phyloP scores from a whole-genome alignment of 768 basidiomycete species.

The Zangia roseola region DNA sequence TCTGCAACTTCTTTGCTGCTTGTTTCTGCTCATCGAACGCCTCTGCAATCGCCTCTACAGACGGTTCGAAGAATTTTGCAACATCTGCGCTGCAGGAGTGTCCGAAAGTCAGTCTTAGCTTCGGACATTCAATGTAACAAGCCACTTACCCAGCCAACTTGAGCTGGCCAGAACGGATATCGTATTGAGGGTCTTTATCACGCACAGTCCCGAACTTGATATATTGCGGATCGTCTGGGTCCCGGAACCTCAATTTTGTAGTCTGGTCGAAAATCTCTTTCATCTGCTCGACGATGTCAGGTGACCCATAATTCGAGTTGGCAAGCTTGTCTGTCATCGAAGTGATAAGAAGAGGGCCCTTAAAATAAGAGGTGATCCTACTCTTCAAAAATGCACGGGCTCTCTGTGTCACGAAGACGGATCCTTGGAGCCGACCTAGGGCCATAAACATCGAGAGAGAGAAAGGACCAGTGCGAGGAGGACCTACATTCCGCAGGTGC shows the following conservation, averaged over 20 bases:
- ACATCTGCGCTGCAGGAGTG: constrained; percentile 31
- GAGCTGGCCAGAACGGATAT: constrained; percentile 38
- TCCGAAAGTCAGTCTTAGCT: background rate
- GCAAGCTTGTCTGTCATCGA: constrained; percentile 25
- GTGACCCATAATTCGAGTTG: constrained; percentile 27
- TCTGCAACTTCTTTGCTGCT: constrained; percentile 15
- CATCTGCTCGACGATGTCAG: constrained; percentile 34
- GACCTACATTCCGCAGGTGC: constrained; percentile 30
- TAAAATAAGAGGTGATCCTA: constrained; percentile 1
- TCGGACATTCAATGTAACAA: background rate
- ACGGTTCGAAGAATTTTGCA: constrained; percentile 42
- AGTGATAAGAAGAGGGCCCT: background rate
- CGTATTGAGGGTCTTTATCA: constrained; percentile 32
- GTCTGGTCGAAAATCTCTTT: constrained; percentile 34
- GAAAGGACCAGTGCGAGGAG: background rate
- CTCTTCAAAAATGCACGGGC: constrained; percentile 30
- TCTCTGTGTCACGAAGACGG: constrained; percentile 34
- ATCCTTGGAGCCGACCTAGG: constrained; percentile 39
- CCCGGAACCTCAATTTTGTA: constrained; percentile 41
- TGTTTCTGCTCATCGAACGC: constrained; percentile 32
- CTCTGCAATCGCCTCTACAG: constrained; percentile 33
- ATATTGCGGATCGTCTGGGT: constrained; percentile 32
- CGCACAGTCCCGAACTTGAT: constrained; percentile 39
- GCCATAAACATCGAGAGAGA: background rate
- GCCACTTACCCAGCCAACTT: constrained; percentile 36